These are phyloP conservation scores for Cucumis cinereus DNA, from an alignment of 306 rosid species.

Conservation along the genomic window DNA sequence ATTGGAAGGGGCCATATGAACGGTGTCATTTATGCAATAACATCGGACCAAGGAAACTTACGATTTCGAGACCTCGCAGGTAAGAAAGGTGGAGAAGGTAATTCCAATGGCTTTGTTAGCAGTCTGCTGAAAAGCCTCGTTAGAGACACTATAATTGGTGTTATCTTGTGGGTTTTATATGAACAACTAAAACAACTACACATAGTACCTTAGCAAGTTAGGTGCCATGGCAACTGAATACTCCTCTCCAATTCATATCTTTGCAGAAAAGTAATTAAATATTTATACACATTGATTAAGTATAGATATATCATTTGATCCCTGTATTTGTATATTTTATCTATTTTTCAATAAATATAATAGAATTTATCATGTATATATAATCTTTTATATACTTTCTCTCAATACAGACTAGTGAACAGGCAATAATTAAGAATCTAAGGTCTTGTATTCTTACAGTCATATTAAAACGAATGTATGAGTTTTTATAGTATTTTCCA, in stretches of 20 bases:
- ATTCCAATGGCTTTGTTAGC: conserved; percentile 22
- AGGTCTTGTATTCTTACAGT: too few species aligned
- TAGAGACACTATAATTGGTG: conserved; percentile 56
- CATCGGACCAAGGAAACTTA: conserved; percentile 52
- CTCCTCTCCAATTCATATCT: background rate
- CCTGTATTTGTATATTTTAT: background rate
- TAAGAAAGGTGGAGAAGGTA: conserved; percentile 16
- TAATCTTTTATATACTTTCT: too few species aligned
- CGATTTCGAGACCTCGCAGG: conserved; percentile 68
- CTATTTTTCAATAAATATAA: background rate
- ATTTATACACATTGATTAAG: background rate
- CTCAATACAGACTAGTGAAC: too few species aligned
- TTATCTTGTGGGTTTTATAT: conserved; percentile 67
- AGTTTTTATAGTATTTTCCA: too few species aligned
- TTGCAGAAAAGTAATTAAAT: background rate
- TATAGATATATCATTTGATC: background rate
- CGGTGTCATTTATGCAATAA: conserved; percentile 56
- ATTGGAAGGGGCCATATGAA: conserved; percentile 91
- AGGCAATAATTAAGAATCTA: too few species aligned
- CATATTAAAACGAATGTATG: too few species aligned
- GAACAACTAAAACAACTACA: conserved; percentile 27
- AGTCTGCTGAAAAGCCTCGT: conserved; percentile 38
- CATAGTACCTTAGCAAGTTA: background rate
- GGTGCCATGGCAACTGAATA: background rate
- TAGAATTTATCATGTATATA: too few species aligned